A percentile compares a stretch with the other conserved stretches of the same genome.
Conservation (phyloP, 108 stramenopile species). For the Cyclotella sp. region DNA sequence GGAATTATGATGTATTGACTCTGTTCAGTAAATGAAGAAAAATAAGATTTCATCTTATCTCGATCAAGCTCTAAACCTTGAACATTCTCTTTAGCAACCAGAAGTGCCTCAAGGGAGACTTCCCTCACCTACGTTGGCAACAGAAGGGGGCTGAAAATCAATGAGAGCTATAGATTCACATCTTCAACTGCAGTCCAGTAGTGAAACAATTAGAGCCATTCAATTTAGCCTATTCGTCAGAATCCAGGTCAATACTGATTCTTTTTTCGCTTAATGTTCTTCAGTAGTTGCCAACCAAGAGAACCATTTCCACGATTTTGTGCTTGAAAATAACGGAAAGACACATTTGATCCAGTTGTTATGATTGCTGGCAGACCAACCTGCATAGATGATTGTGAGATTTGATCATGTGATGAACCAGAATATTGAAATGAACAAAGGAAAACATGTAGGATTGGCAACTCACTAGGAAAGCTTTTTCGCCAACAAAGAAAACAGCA, state of each 20-base stretch:
- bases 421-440: background rate
- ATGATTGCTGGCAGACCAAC: slow-evolving; percentile 54
- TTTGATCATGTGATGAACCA: background rate
- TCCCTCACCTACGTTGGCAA: no score
- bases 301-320: slow-evolving; percentile 50
- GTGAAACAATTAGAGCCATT: no score
- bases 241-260: slow-evolving; percentile 16
- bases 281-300: slow-evolving; percentile 52
- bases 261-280: slow-evolving; percentile 48
- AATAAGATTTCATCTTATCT: no score
- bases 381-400: background rate
- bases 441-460: background rate
- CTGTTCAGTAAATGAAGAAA: no score
- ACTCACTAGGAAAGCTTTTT: slow-evolving; percentile 60
- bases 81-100: no score
- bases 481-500: slow-evolving; percentile 68
- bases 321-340: slow-evolving; percentile 38
- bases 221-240: no score
- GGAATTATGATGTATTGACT: no score
- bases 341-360: slow-evolving; percentile 26
- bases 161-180: no score
- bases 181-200: no score
- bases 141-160: no score
- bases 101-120: no score
- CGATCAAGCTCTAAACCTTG: no score